These are phyloP conservation scores for Tuber melanosporum DNA, from an alignment of 495 filamentous ascomycete genomes.

Conservation along the genomic window DNA sequence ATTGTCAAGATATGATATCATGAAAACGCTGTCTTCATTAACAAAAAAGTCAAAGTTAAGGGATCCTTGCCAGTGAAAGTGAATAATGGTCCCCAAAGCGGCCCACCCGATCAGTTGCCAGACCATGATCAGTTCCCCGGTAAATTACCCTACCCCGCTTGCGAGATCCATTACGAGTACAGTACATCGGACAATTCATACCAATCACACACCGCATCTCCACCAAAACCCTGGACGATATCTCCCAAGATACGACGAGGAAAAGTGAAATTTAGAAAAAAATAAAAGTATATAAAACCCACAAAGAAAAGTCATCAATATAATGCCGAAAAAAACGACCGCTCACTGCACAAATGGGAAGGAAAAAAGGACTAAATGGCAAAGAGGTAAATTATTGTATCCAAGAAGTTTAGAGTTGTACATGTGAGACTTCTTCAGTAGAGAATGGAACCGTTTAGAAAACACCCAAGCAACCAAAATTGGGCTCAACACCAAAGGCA, in stretches of 20 bases:
- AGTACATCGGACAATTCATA: background rate
- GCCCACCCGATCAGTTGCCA: too few relatives aligned
- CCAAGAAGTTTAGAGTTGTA: background rate
- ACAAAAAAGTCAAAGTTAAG: too few relatives aligned
- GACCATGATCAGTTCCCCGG: too few relatives aligned
- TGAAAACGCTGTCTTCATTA: too few relatives aligned
- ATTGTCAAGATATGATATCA: too few relatives aligned
- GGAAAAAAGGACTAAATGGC: background rate
- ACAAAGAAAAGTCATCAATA: slow-evolving; percentile 4
- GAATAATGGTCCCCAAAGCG: too few relatives aligned
- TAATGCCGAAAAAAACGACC: background rate
- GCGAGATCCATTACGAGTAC: background rate
- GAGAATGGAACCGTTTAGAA: slow-evolving; percentile 45
- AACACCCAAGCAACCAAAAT: slow-evolving; percentile 61
- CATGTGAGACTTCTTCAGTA: background rate
- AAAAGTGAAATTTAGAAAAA: background rate
- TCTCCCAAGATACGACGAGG: background rate
- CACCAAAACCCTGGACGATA: background rate
- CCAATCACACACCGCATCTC: background rate
- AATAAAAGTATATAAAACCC: background rate
- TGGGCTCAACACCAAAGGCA: slow-evolving; percentile 65
- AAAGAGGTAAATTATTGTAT: slow-evolving; percentile 8
- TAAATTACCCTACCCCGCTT: background rate
- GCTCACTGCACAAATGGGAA: slow-evolving; percentile 1
- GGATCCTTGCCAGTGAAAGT: too few relatives aligned